A percentile compares a stretch with the other conserved stretches of the same genome.
These are phyloP conservation scores for Parietichytrium sp. DNA, from an alignment of 108 stramenopile species.

Conservation along the genomic window DNA sequence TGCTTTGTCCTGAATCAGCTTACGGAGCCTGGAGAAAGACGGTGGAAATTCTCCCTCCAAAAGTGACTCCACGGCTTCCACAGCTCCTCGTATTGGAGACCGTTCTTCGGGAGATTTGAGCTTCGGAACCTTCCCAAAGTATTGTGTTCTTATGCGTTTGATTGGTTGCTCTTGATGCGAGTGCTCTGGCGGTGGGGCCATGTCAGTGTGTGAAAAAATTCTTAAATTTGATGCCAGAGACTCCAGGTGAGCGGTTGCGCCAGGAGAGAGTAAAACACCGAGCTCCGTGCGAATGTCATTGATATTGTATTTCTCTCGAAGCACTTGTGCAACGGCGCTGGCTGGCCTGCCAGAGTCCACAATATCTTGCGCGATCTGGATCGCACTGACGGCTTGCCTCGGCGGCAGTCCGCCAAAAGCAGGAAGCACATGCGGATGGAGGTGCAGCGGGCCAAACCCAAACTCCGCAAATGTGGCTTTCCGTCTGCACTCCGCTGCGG, in stretches of 20 bases:
- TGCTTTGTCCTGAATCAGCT: neutral
- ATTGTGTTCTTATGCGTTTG: neutral
- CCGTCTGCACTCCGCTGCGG: no score
- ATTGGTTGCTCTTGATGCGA: neutral
- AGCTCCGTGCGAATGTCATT: neutral
- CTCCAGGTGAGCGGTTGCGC: neutral
- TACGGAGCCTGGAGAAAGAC: constrained; percentile 3
- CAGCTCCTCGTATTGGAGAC: neutral
- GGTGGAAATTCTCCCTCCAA: constrained; percentile 2
- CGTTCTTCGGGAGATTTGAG: neutral
- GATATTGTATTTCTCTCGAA: neutral
- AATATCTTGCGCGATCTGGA: neutral
- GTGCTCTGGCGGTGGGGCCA: neutral
- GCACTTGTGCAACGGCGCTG: neutral
- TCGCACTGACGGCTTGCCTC: neutral
- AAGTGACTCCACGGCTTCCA: neutral
- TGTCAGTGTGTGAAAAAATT: neutral
- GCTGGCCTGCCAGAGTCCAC: neutral
- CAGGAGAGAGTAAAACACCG: neutral
- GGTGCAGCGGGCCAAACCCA: neutral
- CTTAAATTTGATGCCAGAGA: neutral
- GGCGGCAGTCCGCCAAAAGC: neutral
- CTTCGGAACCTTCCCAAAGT: constrained; percentile 33
- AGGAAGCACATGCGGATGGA: neutral
- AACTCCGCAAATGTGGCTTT: neutral